A percentile compares a stretch with the other conserved stretches of the same genome.
phyloP scores from a whole-genome alignment of 2,329 filamentous ascomycete genomes.

The Colletotrichum theobromicola region DNA sequence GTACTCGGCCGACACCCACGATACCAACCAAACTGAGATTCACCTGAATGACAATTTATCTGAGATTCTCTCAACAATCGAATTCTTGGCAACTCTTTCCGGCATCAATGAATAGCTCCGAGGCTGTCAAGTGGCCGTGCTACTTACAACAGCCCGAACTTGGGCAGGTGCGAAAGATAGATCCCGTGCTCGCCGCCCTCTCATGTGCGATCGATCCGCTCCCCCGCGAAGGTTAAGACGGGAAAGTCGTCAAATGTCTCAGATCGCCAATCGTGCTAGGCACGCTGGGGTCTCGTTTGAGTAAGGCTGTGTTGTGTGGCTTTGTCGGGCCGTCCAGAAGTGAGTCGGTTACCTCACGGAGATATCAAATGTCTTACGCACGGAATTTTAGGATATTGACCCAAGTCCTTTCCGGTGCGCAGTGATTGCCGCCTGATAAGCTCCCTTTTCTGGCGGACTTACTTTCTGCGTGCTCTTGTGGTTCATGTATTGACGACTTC shows the following conservation, averaged over 20 bases:
- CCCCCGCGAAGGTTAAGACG: not conserved
- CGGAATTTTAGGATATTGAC: not conserved
- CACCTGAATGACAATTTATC: not conserved
- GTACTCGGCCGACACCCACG: too few relatives aligned
- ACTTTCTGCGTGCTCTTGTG: not conserved
- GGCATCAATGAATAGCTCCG: not conserved
- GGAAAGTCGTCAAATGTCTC: not conserved
- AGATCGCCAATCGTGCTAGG: not conserved
- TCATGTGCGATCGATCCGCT: not conserved
- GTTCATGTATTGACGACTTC: not conserved
- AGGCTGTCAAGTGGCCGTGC: not conserved
- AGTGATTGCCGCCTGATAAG: not conserved
- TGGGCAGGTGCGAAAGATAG: not conserved
- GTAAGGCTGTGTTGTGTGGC: not conserved
- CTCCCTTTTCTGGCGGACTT: not conserved
- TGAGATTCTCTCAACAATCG: not conserved
- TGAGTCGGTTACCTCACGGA: not conserved
- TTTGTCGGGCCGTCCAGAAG: not conserved
- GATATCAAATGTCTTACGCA: not conserved
- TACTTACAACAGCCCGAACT: not conserved
- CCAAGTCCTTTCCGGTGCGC: not conserved
- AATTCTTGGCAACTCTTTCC: not conserved
- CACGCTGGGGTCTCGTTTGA: not conserved
- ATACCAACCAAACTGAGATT: not conserved
- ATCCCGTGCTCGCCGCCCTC: not conserved